These are phyloP conservation scores for Spathaspora sp. DNA, from an alignment of 805 yeast genomes.

Conservation along the genomic window DNA sequence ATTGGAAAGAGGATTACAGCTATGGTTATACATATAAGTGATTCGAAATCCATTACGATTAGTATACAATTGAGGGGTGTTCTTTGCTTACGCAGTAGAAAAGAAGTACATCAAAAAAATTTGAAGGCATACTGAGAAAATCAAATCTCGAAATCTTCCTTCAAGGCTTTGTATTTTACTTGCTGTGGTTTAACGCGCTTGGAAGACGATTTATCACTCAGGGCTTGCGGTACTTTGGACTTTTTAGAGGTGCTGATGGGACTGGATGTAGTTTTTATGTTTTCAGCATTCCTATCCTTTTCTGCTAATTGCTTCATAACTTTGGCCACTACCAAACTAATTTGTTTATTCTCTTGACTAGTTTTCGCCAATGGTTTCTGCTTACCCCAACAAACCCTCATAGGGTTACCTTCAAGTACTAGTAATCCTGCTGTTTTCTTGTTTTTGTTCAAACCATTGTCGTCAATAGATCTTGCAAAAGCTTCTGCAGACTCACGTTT, in stretches of 20 bases:
- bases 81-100: neutral
- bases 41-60: conserved; percentile 5
- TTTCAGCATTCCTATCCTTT: conserved; percentile 21
- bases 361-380: conserved; percentile 38
- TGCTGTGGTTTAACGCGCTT: neutral
- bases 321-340: conserved; percentile 48
- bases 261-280: neutral
- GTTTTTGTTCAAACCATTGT: conserved; percentile 24
- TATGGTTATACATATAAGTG: conserved; percentile 10
- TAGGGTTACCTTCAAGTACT: conserved; percentile 34
- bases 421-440: conserved; percentile 29
- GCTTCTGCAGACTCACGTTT: conserved; percentile 49
- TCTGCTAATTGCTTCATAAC: conserved; percentile 52
- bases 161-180: conserved; percentile 8
- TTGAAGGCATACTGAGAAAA: neutral
- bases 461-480: conserved; percentile 20
- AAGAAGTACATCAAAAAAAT: neutral
- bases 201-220: neutral
- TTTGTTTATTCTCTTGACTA: conserved; percentile 43
- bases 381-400: conserved; percentile 56
- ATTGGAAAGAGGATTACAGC: conserved; percentile 18
- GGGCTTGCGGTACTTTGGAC: neutral
- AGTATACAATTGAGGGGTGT: neutral
- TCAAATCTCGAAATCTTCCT: conserved; percentile 13
- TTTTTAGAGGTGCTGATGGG: neutral